Evolutionary conservation across 2,329 filamentous ascomycete genomes (phyloP).

Genomic region (Polytolypa hystricis): DNA sequence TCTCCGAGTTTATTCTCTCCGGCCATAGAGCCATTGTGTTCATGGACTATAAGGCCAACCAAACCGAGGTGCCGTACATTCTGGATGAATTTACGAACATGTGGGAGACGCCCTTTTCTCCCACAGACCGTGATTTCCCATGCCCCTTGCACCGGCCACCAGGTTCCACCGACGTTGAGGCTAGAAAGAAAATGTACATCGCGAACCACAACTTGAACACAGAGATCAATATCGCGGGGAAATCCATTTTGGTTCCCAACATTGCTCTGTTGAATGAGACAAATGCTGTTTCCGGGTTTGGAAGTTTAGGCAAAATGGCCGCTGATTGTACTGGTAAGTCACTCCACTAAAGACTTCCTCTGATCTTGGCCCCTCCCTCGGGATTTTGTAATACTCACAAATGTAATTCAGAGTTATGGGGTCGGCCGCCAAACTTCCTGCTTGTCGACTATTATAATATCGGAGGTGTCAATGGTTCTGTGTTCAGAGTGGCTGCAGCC

Average conservation of each 20-base stretch:
- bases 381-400: not conserved
- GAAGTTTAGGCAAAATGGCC: slow-evolving; percentile 55
- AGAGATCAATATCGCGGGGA: slow-evolving; percentile 55
- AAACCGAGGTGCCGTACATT: slow-evolving; percentile 68
- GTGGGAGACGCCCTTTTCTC: slow-evolving; percentile 87
- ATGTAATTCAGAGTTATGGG: slow-evolving; percentile 42
- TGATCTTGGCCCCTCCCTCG: not conserved
- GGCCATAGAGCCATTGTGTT: slow-evolving; percentile 67
- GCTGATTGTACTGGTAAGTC: slow-evolving; percentile 48
- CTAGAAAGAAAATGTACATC: slow-evolving; percentile 59
- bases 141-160: slow-evolving; percentile 71
- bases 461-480: slow-evolving; percentile 56
- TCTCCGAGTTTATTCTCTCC: slow-evolving; percentile 61
- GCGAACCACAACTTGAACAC: slow-evolving; percentile 88
- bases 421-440: slow-evolving; percentile 61
- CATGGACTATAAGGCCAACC: slow-evolving; percentile 75
- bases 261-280: slow-evolving; percentile 58
- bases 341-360: not conserved
- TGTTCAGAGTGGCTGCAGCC: slow-evolving; percentile 61
- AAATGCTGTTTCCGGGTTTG: slow-evolving; percentile 54
- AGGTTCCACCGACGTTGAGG: slow-evolving; percentile 42
- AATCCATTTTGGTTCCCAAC: slow-evolving; percentile 59
- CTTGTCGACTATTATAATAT: slow-evolving; percentile 80
- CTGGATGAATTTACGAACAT: slow-evolving; percentile 79
- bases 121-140: slow-evolving; percentile 56